Conservation (phyloP, 1,139 yeast species). For the Yamadazyma sp. region DNA sequence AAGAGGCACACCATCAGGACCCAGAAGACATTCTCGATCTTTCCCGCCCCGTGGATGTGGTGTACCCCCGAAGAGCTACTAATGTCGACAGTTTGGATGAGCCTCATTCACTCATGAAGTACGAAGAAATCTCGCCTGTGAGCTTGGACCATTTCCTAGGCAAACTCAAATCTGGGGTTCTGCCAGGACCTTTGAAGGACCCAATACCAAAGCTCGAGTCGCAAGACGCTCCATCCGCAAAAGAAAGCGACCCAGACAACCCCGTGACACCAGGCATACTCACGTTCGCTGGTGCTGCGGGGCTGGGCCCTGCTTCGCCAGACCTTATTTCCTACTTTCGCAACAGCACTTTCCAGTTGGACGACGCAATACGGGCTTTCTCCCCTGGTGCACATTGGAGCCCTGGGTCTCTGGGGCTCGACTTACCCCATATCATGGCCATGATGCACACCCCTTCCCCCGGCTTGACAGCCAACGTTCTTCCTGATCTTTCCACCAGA, state of each 20-base stretch:
- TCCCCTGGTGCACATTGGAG: not conserved
- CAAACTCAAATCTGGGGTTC: not conserved
- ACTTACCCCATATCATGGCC: constrained; percentile 1
- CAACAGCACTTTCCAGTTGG: not conserved
- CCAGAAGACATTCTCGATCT: not conserved
- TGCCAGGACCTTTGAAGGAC: too few relatives aligned
- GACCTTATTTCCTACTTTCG: not conserved
- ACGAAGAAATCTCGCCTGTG: constrained; percentile 4
- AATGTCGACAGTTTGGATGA: not conserved
- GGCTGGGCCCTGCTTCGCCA: not conserved
- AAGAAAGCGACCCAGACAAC: not conserved
- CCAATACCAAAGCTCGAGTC: not conserved
- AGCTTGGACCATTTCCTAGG: not conserved
- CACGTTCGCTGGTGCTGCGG: too few relatives aligned
- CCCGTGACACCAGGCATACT: not conserved
- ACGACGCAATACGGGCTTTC: not conserved
- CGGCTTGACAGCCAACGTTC: constrained; percentile 4
- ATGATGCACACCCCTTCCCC: constrained; percentile 9
- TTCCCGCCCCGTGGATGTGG: too few relatives aligned
- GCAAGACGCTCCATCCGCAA: too few relatives aligned
- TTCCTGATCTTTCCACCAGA: constrained; percentile 8
- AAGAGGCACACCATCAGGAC: too few relatives aligned
- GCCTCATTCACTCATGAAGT: not conserved
- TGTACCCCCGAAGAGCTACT: too few relatives aligned
- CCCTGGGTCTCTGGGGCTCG: not conserved